Conservation (phyloP, 2,329 filamentous ascomycete genomes). For the Xylaria sp. region DNA sequence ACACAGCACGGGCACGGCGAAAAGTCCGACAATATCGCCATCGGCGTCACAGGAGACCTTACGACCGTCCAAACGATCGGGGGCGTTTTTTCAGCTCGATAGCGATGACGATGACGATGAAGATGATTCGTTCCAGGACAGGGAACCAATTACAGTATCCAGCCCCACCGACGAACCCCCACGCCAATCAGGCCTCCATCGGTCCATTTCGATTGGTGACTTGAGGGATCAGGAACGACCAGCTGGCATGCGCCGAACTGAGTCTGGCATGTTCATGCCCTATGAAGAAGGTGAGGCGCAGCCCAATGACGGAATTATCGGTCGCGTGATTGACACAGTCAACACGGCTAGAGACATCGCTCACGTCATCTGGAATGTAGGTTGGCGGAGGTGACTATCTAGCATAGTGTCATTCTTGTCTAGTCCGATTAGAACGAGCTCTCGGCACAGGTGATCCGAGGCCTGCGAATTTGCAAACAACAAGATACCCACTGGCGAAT, state of each 20-base stretch:
- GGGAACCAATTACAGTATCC: conserved; percentile 48
- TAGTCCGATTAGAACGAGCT: not conserved
- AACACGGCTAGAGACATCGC: conserved; percentile 77
- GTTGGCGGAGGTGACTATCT: conserved; percentile 64
- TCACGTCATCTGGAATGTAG: conserved; percentile 78
- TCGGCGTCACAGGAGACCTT: conserved; percentile 87
- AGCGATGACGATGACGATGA: conserved; percentile 67
- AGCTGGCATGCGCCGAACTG: conserved; percentile 77
- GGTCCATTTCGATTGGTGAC: conserved; percentile 61
- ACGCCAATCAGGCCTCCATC: conserved; percentile 54
- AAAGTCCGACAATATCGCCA: conserved; percentile 69
- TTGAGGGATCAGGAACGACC: conserved; percentile 63
- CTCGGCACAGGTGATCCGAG: conserved; percentile 8
- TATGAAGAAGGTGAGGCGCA: conserved; percentile 77
- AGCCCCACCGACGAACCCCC: conserved; percentile 35
- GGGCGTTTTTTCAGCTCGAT: conserved; percentile 72
- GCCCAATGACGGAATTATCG: conserved; percentile 74
- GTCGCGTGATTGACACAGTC: conserved; percentile 83
- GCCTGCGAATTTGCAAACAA: conserved; percentile 20
- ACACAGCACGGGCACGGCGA: conserved; percentile 62
- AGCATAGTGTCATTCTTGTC: conserved; percentile 1
- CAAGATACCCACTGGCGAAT: conserved; percentile 22
- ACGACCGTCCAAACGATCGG: conserved; percentile 73
- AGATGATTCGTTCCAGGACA: conserved; percentile 65
- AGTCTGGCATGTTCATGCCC: conserved; percentile 93